Percentiles rank a stretch among this genome's conserved stretches.
These are phyloP conservation scores for Nepenthes alata DNA, from an alignment of 179 eudicot genomes.

Conservation along the genomic window DNA sequence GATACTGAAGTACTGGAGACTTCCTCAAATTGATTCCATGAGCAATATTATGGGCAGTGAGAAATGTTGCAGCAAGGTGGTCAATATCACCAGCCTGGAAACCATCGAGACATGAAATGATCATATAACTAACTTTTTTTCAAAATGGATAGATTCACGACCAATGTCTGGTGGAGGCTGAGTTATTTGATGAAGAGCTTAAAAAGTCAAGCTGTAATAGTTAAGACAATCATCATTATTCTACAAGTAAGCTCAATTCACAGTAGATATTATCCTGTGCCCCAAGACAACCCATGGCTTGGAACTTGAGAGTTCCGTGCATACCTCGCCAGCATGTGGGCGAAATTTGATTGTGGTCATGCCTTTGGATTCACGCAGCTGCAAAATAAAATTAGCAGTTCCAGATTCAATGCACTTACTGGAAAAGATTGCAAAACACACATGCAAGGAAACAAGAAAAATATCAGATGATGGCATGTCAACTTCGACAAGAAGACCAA, in stretches of 20 bases:
- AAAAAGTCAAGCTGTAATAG: too few species aligned
- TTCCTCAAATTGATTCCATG: constrained; percentile 97
- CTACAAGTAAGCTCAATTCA: too few species aligned
- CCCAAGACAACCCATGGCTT: not conserved
- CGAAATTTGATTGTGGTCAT: constrained; percentile 94
- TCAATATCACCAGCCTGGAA: constrained; percentile 95
- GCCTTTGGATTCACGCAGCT: constrained; percentile 98
- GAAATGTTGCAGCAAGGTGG: constrained; percentile 96
- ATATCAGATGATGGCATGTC: too few species aligned
- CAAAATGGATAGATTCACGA: too few species aligned
- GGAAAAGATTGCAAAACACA: not conserved
- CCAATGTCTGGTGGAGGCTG: too few species aligned
- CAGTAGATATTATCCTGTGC: not conserved
- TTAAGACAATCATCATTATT: too few species aligned
- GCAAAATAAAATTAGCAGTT: constrained; percentile 19
- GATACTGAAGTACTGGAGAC: constrained; percentile 96
- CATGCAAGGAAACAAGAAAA: too few species aligned
- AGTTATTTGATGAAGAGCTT: too few species aligned
- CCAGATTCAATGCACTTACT: not conserved
- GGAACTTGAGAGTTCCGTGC: not conserved
- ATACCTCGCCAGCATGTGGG: constrained; percentile 98
- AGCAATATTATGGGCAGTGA: constrained; percentile 80
- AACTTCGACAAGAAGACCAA: too few species aligned
- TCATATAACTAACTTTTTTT: not conserved
- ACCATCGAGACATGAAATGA: not conserved